Percentiles rank a stretch among this genome's conserved stretches.
Conservation (phyloP, 2,329 filamentous ascomycete genomes). For the Balansia obtecta region DNA sequence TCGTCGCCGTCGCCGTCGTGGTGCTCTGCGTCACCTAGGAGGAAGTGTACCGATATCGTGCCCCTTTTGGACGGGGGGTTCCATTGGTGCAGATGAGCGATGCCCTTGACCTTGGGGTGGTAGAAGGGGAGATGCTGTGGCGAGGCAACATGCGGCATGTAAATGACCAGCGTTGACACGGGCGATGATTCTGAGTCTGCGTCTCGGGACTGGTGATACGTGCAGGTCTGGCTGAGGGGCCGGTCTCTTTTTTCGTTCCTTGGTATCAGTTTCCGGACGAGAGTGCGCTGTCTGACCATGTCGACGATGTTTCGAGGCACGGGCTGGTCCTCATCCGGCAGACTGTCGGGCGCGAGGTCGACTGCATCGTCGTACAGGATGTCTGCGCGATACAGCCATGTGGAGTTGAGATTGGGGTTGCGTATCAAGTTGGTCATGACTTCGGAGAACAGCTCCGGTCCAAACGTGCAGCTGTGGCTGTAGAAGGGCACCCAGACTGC, state of each 20-base stretch:
- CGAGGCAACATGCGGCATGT: constrained; percentile 58
- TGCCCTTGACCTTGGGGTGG: constrained; percentile 62
- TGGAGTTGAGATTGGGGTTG: constrained; percentile 71
- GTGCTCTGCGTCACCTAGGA: constrained; percentile 35
- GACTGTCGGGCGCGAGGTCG: neutral
- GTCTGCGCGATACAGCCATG: constrained; percentile 67
- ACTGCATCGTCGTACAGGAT: constrained; percentile 37
- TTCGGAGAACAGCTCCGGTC: constrained; percentile 46
- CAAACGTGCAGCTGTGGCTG: constrained; percentile 47
- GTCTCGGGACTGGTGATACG: constrained; percentile 42
- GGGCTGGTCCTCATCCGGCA: constrained; percentile 1
- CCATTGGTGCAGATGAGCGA: constrained; percentile 68
- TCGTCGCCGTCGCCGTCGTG: no score
- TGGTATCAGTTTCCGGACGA: constrained; percentile 70
- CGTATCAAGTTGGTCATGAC: constrained; percentile 64
- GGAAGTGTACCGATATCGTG: constrained; percentile 47
- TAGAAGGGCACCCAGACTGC: constrained; percentile 42
- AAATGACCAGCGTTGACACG: constrained; percentile 43
- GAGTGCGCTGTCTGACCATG: constrained; percentile 40
- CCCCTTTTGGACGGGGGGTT: constrained; percentile 28
- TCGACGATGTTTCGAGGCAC: constrained; percentile 11
- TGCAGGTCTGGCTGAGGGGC: constrained; percentile 70
- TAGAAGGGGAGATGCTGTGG: constrained; percentile 68
- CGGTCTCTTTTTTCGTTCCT: constrained; percentile 67
- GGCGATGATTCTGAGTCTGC: constrained; percentile 11